These are phyloP conservation scores for Xerocomus cyaneibrunnescens DNA, from an alignment of 1,284 basidiomycete genomes.

Conservation along the genomic window DNA sequence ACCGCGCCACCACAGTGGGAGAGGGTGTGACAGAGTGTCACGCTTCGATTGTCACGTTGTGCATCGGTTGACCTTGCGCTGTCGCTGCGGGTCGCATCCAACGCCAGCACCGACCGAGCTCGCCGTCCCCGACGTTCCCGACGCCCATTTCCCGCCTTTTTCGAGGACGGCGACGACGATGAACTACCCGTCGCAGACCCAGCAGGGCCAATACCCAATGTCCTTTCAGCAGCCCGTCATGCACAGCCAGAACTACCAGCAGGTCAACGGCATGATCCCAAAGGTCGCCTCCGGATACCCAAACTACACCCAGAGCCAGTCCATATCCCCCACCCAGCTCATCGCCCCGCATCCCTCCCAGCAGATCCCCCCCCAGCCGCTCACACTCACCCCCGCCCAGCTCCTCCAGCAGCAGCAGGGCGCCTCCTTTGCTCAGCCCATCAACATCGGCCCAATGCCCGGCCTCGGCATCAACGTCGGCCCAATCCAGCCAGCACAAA, in stretches of 20 bases:
- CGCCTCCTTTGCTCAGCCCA: constrained; percentile 3
- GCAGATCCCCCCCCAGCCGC: constrained; percentile 19
- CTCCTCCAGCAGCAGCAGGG: constrained; percentile 33
- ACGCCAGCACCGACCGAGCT: constrained; percentile 6
- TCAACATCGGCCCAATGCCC: constrained; percentile 6
- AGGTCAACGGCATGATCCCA: constrained; percentile 24
- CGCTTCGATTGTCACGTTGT: constrained; percentile 17
- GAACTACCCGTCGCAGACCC: constrained; percentile 26
- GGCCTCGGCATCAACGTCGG: constrained; percentile 3
- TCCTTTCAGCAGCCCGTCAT: constrained; percentile 22
- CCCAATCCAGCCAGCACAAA: constrained; percentile 5
- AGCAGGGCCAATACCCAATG: constrained; percentile 28
- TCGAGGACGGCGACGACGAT: constrained; percentile 12
- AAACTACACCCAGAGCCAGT: constrained; percentile 9
- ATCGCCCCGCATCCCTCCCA: constrained; percentile 15
- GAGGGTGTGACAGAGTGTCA: constrained; percentile 26
- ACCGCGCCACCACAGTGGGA: not conserved
- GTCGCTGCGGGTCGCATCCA: constrained; percentile 8
- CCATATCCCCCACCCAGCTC: constrained; percentile 32
- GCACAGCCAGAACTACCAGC: constrained; percentile 17
- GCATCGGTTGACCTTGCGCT: constrained; percentile 17
- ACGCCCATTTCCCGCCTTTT: not conserved
- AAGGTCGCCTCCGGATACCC: constrained; percentile 21
- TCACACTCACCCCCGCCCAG: constrained; percentile 33
- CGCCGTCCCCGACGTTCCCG: constrained; percentile 6